Evolutionary conservation across 2,329 filamentous ascomycete genomes (phyloP).

Genomic region (Cladosporium sp.): DNA sequence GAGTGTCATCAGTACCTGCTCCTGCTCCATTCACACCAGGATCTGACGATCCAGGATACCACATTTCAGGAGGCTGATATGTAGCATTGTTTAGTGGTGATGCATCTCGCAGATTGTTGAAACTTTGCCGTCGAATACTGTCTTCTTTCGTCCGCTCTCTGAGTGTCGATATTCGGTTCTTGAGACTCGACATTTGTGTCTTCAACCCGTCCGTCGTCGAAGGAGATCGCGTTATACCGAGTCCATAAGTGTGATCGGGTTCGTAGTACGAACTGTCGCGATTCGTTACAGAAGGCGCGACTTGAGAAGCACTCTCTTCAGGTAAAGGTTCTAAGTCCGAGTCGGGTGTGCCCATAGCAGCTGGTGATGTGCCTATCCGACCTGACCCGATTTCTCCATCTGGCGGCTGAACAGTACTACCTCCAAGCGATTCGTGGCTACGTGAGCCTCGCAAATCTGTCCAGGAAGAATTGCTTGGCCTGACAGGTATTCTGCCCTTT

Average conservation of each 20-base stretch:
- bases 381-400: background rate
- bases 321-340: conserved; percentile 38
- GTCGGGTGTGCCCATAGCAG: conserved; percentile 33
- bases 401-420: background rate
- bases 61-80: conserved; percentile 26
- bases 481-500: conserved; percentile 19
- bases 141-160: conserved; percentile 76
- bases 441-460: conserved; percentile 7
- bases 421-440: conserved; percentile 1
- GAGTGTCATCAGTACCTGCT: background rate
- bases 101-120: conserved; percentile 61
- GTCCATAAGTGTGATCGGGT: conserved; percentile 14
- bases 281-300: background rate
- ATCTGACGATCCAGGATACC: conserved; percentile 18
- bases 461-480: conserved; percentile 11
- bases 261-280: background rate
- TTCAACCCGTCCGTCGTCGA: conserved; percentile 72
- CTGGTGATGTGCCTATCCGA: background rate
- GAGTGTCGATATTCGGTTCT: conserved; percentile 76
- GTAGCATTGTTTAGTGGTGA: conserved; percentile 76
- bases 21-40: background rate
- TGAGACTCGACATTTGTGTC: conserved; percentile 79
- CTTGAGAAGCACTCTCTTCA: conserved; percentile 32
- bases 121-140: conserved; percentile 69
- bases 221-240: conserved; percentile 58